Evolutionary conservation across 345 rosid species (phyloP), one percentile per base, ranked within the genome.

Genomic region (Eutrema heterophyllum): DNA sequence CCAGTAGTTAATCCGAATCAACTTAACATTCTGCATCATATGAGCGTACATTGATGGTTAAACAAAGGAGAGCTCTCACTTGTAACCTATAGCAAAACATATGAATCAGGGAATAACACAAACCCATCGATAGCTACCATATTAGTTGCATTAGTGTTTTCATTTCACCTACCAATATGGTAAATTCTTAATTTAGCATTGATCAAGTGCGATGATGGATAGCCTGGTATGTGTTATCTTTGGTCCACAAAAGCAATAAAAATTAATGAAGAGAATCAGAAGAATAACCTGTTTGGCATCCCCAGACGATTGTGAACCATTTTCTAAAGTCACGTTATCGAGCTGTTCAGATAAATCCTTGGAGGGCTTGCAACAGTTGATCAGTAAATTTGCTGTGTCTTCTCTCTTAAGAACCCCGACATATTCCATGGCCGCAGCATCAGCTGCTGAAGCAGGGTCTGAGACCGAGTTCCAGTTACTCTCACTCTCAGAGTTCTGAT

Each of bases 351-450:
- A 71, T 41, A 83, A 72, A 62, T 58, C 90, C 85, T 88, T 89
- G 72, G 84, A 91, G 26, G 86, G 87, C 83, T 95, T 95, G 85
- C 92, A 92, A 75, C 99, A 92, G 80, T 95, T 92, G 43, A 95
- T 90, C 14, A 95, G 87, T 45, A 95, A 81, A 81, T 92, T 92
- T 2, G 92, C 92, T 6, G 82, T 82, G 76, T 84, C 64, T 70
- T 95, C 97, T 33, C 73, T 83, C 70, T 86, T 84, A 33, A 95
- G 86, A 18, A 90, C 87, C 1, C 86, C 79, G 9, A 90, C 39
- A 54, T 95, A 95, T 7, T 85, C 83, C 35, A 90, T 78, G 11
- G 86, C 82, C 3, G 92, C 96, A 60, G 88, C 85, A 83, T 89
- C 96, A 32, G 99, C 97, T n/a, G 99, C 99, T 6, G 87, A 80